A percentile compares a stretch with the other conserved stretches of the same genome.
phyloP scores from a whole-genome alignment of 768 basidiomycete species.

The Lentinula edodes region DNA sequence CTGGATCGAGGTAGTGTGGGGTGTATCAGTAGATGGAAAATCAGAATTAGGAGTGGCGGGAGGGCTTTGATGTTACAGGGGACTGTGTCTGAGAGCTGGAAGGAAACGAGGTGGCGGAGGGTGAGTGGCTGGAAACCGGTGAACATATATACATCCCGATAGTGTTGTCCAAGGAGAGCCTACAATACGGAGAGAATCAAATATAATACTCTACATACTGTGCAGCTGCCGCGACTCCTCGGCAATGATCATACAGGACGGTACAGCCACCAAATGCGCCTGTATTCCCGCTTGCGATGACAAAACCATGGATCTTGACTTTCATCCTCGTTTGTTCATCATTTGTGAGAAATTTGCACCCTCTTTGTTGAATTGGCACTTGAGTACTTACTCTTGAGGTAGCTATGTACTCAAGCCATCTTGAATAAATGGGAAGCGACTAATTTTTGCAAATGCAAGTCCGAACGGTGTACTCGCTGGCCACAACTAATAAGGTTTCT shows the following conservation, averaged over 20 bases:
- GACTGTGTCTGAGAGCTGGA: no score
- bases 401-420: conserved; percentile 36
- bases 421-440: conserved; percentile 85
- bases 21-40: no score
- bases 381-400: conserved; percentile 7
- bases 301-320: neutral
- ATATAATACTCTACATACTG: no score
- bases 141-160: no score
- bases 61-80: no score
- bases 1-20: no score
- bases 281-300: neutral
- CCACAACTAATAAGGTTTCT: conserved; percentile 7
- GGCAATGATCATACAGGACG: neutral
- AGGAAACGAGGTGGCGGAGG: no score
- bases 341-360: conserved; percentile 8
- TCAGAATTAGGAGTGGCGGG: no score
- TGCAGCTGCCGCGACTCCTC: neutral
- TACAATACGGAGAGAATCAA: no score
- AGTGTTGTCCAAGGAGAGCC: no score
- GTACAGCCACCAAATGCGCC: neutral
- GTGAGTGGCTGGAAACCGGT: no score
- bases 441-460: conserved; percentile 80
- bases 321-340: conserved; percentile 1
- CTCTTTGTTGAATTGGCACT: neutral
- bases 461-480: neutral